These are phyloP conservation scores for Volvariella volvacea DNA, from an alignment of 1,284 basidiomycete species.

Conservation along the genomic window DNA sequence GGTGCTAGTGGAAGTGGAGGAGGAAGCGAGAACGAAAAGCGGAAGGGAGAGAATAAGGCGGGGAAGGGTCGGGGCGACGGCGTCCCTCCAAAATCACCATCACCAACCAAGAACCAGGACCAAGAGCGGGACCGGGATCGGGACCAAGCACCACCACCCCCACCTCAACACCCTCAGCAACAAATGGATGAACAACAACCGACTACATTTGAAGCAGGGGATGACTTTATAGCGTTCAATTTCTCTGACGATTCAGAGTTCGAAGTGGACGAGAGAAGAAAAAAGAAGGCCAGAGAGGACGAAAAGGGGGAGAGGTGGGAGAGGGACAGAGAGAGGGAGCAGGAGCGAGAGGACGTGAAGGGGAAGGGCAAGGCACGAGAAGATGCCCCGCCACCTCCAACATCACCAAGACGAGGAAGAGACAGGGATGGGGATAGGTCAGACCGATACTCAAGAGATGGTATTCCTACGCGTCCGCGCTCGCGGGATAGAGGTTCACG, in stretches of 20 bases:
- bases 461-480: not conserved
- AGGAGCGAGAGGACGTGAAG: constrained; percentile 13
- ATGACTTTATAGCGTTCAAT: constrained; percentile 59
- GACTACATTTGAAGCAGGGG: constrained; percentile 27
- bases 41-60: too few relatives aligned
- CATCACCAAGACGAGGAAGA: constrained; percentile 6
- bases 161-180: not conserved
- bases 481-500: not conserved
- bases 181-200: not conserved
- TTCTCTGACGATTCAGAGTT: constrained; percentile 18
- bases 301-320: constrained; percentile 15
- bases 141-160: not conserved
- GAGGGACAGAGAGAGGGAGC: constrained; percentile 7
- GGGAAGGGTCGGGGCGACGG: too few relatives aligned
- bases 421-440: not conserved
- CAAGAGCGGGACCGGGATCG: too few relatives aligned
- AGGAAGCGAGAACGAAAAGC: too few relatives aligned
- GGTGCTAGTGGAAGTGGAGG: too few relatives aligned
- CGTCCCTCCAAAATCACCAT: too few relatives aligned
- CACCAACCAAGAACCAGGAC: too few relatives aligned
- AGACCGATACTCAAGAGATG: not conserved
- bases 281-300: constrained; percentile 12
- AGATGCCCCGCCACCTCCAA: not conserved
- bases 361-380: constrained; percentile 12
- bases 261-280: constrained; percentile 4